Evolutionary conservation across 139 green algal species (phyloP).

Genomic region (Closterium sp.): DNA sequence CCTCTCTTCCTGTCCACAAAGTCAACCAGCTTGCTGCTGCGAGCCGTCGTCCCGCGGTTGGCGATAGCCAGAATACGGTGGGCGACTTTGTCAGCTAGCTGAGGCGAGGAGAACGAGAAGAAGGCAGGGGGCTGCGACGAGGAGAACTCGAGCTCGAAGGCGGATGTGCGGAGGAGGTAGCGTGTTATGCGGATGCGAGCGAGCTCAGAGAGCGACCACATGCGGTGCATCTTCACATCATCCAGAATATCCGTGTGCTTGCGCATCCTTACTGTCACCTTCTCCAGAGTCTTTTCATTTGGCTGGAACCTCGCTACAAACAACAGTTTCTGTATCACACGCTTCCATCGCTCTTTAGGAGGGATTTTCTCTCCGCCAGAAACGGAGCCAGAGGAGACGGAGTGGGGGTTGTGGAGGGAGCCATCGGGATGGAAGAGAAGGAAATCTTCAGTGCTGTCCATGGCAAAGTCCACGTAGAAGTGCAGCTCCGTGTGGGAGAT

Average conservation of each 20-base stretch:
- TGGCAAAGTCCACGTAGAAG: constrained; percentile 10
- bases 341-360: not conserved
- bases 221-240: not conserved
- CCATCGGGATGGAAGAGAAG: not conserved
- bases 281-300: not conserved
- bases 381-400: not conserved
- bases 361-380: not conserved
- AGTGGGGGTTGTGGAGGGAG: not conserved
- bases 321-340: not conserved
- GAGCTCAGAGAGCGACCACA: not conserved
- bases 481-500: not conserved
- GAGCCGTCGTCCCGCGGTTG: not conserved
- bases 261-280: not conserved
- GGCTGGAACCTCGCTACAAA: not conserved
- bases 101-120: constrained; percentile 34
- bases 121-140: constrained; percentile 1
- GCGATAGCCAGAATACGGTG: not conserved
- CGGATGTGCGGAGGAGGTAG: constrained; percentile 25
- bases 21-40: not conserved
- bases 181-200: constrained; percentile 22
- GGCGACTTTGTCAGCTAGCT: constrained; percentile 16
- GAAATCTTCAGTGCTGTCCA: not conserved
- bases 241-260: not conserved
- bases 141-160: constrained; percentile 47
- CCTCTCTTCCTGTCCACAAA: constrained; percentile 11